Evolutionary conservation across 768 basidiomycete genomes (phyloP), one percentile per base, ranked within the genome.

Genomic region (Podaxis carcinomalis): DNA sequence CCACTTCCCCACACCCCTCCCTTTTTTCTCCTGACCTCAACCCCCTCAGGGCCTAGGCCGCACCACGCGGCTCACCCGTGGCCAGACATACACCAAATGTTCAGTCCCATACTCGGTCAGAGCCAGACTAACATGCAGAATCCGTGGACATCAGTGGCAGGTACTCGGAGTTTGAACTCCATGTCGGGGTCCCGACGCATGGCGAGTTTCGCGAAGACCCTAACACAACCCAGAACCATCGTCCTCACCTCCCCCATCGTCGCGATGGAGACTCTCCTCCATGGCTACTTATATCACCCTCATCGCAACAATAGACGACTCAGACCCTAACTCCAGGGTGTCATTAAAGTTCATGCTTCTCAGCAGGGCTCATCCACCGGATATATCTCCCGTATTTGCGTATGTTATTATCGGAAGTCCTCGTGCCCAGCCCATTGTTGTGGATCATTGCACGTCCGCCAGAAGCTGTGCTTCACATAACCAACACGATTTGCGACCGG

Each of bases 401-500:
- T 23, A 13, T 56, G 54, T 42, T 56, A 16, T 5, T 44, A 25
- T 56, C 54, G 39, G 40, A 56, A 25, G 54, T 56, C 54, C 25
- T 27, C 23, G n/a, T 44, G n/a, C 9, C 42, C 32, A 32, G 32
- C 42, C 4, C 42, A 19, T 23, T 23, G 23, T n/a, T 27, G 11
- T n/a, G 28, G 54, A 56, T 28, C 39, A 42, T 25, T 56, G 19
- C 7, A 9, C 7, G 7, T 32, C 7, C 28, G 28, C 28, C 28
- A 10, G 32, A 56, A 42, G 54, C 52, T 54, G 52, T 54, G 52
- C 35, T 54, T 40, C 35, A n/a, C 52, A 53, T 36, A 32, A 53
- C 32, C 32, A 32, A 9, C 51, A 42, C 4, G 40, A 42, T 44
- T 44, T 19, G 19, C 42, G 19, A 1, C 5, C 42, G 9, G 19